A percentile compares a stretch with the other conserved stretches of the same genome.
Conservation (phyloP, 768 basidiomycete genomes). For the Boletus subparvulus region DNA sequence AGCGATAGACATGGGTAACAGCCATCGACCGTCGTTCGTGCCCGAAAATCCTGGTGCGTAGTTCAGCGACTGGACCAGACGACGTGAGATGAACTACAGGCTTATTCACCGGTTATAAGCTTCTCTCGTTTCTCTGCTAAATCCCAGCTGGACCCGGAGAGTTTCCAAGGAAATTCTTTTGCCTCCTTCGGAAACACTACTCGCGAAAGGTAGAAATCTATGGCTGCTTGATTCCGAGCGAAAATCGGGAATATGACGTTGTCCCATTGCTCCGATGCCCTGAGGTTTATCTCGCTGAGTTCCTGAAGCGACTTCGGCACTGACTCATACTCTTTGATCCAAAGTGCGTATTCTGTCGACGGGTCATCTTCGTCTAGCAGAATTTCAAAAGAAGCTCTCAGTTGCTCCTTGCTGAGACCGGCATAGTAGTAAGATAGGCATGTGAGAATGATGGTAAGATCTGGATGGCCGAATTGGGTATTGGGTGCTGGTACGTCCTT, state of each 20-base stretch:
- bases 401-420: constrained; percentile 1
- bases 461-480: constrained; percentile 38
- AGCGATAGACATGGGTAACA: constrained; percentile 33
- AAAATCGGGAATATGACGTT: neutral
- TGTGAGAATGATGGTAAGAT: constrained; percentile 31
- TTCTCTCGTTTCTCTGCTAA: constrained; percentile 25
- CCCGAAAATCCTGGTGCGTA: constrained; percentile 36
- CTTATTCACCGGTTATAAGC: constrained; percentile 6
- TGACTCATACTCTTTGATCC: neutral
- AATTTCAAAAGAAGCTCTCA: neutral
- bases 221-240: neutral
- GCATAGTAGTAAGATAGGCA: constrained; percentile 35
- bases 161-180: constrained; percentile 31
- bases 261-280: constrained; percentile 10
- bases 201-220: constrained; percentile 22
- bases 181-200: constrained; percentile 37
- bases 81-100: neutral
- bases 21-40: constrained; percentile 38
- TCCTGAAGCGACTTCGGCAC: neutral
- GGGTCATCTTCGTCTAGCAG: constrained; percentile 4
- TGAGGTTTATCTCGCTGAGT: neutral
- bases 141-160: constrained; percentile 36
- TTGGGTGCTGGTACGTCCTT: constrained; percentile 33
- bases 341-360: neutral
- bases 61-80: neutral